phyloP scores from a whole-genome alignment of 176 grass and related monocot genomes.

The Musa acuminata region DNA sequence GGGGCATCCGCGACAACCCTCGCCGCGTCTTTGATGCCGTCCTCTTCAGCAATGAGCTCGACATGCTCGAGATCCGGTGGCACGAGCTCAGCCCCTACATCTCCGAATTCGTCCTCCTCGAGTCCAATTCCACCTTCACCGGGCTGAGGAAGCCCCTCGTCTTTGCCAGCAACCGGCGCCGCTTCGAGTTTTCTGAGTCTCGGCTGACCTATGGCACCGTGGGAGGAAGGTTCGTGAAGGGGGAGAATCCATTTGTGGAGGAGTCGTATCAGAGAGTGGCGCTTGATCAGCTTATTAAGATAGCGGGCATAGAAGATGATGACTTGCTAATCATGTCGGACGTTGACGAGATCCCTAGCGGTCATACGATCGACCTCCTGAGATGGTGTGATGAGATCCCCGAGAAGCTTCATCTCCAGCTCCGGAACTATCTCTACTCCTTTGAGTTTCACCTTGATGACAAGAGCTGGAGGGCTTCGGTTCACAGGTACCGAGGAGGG shows the following conservation, averaged over 20 bases:
- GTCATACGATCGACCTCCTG: slow-evolving; percentile 70
- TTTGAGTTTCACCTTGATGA: slow-evolving; percentile 83
- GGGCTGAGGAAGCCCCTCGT: slow-evolving; percentile 51
- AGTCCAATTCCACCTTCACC: slow-evolving; percentile 96
- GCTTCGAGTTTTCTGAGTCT: slow-evolving; percentile 62
- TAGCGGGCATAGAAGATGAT: slow-evolving; percentile 66
- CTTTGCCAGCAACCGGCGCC: slow-evolving; percentile 53
- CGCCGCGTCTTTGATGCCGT: slow-evolving; percentile 87
- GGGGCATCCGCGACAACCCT: slow-evolving; percentile 59
- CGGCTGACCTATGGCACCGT: slow-evolving; percentile 63
- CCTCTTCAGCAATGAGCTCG: slow-evolving; percentile 91
- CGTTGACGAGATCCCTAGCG: slow-evolving; percentile 86
- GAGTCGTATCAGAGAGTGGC: slow-evolving; percentile 93
- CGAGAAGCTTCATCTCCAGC: slow-evolving; percentile 78
- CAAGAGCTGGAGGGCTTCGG: slow-evolving; percentile 86
- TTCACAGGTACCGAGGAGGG: slow-evolving; percentile 48
- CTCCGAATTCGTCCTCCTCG: slow-evolving; percentile 76
- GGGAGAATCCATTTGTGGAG: slow-evolving; percentile 92
- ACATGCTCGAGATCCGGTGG: slow-evolving; percentile 81
- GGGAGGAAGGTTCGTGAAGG: slow-evolving; percentile 77
- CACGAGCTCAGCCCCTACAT: slow-evolving; percentile 92
- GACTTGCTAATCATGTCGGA: slow-evolving; percentile 97
- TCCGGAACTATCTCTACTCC: slow-evolving; percentile 85
- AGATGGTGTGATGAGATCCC: slow-evolving; percentile 87
- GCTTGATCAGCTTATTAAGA: slow-evolving; percentile 64